Percentiles rank a stretch among this genome's conserved stretches.
These are phyloP conservation scores for Synura sp. DNA, from an alignment of 352 stramenopile genomes.

Conservation along the genomic window DNA sequence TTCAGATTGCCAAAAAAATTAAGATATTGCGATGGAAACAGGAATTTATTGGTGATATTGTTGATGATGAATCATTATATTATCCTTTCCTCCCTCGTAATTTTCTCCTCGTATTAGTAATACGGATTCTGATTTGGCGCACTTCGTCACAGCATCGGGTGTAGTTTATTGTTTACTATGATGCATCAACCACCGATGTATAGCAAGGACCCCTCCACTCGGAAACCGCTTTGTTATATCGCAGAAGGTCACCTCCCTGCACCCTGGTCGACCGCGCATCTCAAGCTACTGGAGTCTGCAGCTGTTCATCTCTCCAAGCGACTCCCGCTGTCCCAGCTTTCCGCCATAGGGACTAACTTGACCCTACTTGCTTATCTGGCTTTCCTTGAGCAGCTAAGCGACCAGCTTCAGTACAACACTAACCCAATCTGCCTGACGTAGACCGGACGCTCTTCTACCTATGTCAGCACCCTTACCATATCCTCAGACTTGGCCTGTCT, in stretches of 20 bases:
- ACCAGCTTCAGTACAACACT: constrained; percentile 1
- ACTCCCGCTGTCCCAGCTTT: constrained; percentile 2
- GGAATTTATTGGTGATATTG: no score
- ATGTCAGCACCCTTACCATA: background rate
- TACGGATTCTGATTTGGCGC: no score
- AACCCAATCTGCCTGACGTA: background rate
- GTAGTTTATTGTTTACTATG: no score
- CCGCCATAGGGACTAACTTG: background rate
- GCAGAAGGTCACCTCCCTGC: background rate
- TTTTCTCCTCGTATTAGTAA: background rate
- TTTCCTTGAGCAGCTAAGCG: background rate
- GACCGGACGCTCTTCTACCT: background rate
- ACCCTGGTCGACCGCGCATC: constrained; percentile 1
- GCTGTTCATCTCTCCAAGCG: constrained; percentile 5
- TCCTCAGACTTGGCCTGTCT: background rate
- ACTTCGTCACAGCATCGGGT: background rate
- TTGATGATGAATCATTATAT: no score
- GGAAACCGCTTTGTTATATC: background rate
- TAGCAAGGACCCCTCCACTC: no score
- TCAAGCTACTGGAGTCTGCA: constrained; percentile 7
- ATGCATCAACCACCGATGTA: no score
- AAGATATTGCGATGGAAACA: no score
- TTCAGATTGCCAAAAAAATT: no score
- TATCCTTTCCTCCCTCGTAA: no score
- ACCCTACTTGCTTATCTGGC: background rate